Evolutionary conservation across 208 protist genomes (phyloP).

Genomic region (Endotrypanum monterogeii): DNA sequence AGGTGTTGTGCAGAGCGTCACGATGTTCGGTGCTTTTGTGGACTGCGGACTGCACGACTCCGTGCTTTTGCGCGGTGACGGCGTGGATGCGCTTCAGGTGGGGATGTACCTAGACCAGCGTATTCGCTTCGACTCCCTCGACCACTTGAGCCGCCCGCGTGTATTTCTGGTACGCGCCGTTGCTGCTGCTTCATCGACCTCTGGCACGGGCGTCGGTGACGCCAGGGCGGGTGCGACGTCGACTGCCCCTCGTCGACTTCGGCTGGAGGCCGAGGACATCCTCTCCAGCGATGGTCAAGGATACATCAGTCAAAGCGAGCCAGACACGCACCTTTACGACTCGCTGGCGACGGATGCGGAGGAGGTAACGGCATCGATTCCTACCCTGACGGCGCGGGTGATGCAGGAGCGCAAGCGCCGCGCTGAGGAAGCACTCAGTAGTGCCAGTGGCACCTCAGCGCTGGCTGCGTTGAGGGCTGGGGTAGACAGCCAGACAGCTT

Average conservation of each 20-base stretch:
- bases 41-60: slow-evolving; percentile 81
- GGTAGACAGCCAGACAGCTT: not conserved
- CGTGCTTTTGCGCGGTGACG: slow-evolving; percentile 59
- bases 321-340: not conserved
- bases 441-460: not conserved
- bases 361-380: not conserved
- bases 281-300: slow-evolving; percentile 14
- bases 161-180: slow-evolving; percentile 34
- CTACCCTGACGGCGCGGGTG: slow-evolving; percentile 24
- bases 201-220: not conserved
- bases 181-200: not conserved
- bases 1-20: slow-evolving; percentile 75
- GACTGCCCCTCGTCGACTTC: slow-evolving; percentile 16
- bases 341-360: not conserved
- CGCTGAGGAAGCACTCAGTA: slow-evolving; percentile 9
- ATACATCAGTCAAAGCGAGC: not conserved
- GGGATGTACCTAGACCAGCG: slow-evolving; percentile 50
- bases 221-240: not conserved
- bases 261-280: slow-evolving; percentile 56
- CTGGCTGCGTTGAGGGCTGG: not conserved
- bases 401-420: slow-evolving; percentile 21
- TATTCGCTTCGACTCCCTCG: slow-evolving; percentile 42
- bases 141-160: slow-evolving; percentile 60
- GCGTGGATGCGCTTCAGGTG: slow-evolving; percentile 55
- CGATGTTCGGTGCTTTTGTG: slow-evolving; percentile 86